phyloP scores from a whole-genome alignment of 495 filamentous ascomycete genomes.

The Neurospora pannonica region DNA sequence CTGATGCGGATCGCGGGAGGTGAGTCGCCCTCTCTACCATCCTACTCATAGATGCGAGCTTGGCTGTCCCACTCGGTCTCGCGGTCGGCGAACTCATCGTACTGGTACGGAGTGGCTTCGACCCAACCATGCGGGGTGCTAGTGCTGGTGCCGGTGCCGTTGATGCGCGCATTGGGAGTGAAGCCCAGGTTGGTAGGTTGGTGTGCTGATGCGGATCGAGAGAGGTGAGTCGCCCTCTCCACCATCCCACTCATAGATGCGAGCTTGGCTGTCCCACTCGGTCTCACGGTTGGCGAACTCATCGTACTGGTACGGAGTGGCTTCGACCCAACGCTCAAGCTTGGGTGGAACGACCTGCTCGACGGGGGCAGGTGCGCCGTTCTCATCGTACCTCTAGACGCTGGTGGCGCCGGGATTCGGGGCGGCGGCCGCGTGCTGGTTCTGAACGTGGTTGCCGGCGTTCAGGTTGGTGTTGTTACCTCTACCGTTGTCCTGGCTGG shows the following conservation, averaged over 20 bases:
- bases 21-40: constrained; percentile 68
- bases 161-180: constrained; percentile 20
- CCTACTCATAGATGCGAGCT: constrained; percentile 69
- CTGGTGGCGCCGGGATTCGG: constrained; percentile 1
- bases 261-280: constrained; percentile 38
- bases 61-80: constrained; percentile 29
- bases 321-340: constrained; percentile 42
- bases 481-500: neutral
- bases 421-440: neutral
- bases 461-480: neutral
- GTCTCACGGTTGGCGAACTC: constrained; percentile 23
- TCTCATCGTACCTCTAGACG: neutral
- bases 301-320: constrained; percentile 46
- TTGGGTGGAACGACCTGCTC: constrained; percentile 1
- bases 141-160: too few relatives aligned
- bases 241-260: constrained; percentile 74
- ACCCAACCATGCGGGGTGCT: constrained; percentile 18
- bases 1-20: neutral
- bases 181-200: constrained; percentile 8
- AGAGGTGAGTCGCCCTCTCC: constrained; percentile 58
- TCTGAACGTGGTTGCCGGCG: neutral
- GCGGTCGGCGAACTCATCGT: constrained; percentile 32
- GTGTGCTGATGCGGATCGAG: neutral
- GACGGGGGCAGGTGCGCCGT: neutral
- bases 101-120: constrained; percentile 43